Evolutionary conservation across 139 green algal species (phyloP).

Genomic region (Eudorina sp.): DNA sequence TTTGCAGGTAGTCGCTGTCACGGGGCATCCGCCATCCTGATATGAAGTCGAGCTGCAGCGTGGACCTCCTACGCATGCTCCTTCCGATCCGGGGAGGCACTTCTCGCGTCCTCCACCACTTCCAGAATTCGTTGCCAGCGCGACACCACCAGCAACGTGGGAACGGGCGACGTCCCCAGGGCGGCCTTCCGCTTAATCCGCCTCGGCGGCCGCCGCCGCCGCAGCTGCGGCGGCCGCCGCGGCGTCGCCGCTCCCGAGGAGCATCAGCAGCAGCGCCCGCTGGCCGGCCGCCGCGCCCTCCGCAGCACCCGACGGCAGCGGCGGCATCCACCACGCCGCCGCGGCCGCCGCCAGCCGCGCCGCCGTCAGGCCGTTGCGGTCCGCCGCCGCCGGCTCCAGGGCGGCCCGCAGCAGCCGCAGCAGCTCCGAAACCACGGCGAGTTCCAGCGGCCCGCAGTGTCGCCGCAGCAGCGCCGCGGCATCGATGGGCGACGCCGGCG

Average conservation of each 20-base stretch:
- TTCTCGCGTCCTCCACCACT: too few relatives aligned
- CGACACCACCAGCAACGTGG: too few relatives aligned
- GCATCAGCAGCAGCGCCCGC: neutral
- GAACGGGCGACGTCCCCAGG: too few relatives aligned
- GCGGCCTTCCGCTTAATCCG: too few relatives aligned
- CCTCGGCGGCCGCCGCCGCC: too few relatives aligned
- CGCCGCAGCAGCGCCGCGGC: conserved; percentile 18
- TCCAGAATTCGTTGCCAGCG: too few relatives aligned
- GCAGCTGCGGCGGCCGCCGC: too few relatives aligned
- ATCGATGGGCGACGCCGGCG: neutral
- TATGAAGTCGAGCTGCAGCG: too few relatives aligned
- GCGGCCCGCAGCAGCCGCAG: conserved; percentile 1
- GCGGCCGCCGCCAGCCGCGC: conserved; percentile 3
- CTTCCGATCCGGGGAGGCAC: too few relatives aligned
- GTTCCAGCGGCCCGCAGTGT: neutral
- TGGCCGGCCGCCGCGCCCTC: neutral
- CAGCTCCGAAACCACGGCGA: neutral
- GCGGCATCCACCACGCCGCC: conserved; percentile 26
- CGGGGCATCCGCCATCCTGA: too few relatives aligned
- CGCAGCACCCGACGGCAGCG: neutral
- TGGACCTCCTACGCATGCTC: too few relatives aligned
- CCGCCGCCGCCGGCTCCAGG: neutral
- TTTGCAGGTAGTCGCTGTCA: too few relatives aligned
- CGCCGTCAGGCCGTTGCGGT: neutral
- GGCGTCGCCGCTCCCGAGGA: neutral